Conservation (phyloP, 2,329 filamentous ascomycete genomes). For the Beauveria australis region DNA sequence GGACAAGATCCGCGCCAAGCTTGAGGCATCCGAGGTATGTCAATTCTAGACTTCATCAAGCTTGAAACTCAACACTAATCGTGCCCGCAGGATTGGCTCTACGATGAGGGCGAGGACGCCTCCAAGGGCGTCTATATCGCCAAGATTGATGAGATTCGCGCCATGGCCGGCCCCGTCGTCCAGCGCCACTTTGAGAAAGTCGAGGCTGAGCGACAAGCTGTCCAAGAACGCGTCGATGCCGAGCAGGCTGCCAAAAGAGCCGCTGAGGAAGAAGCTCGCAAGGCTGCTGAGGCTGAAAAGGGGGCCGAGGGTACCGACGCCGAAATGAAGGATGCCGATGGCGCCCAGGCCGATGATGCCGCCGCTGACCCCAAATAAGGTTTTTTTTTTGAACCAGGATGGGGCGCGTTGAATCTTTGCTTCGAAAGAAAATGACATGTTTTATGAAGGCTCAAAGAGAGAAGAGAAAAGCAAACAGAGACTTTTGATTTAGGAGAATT, state of each 20-base stretch:
- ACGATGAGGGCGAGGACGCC: constrained; percentile 92
- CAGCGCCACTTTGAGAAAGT: constrained; percentile 95
- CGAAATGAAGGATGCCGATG: constrained; percentile 57
- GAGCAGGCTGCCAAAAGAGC: constrained; percentile 69
- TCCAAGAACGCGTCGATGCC: constrained; percentile 69
- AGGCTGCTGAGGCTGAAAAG: constrained; percentile 45
- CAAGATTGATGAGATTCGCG: constrained; percentile 93
- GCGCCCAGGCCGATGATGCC: constrained; percentile 37
- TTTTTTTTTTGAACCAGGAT: background rate
- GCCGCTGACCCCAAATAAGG: constrained; percentile 28
- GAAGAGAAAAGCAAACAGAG: constrained; percentile 13
- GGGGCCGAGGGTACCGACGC: constrained; percentile 44
- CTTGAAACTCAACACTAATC: background rate
- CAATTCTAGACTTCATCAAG: background rate
- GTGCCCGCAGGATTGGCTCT: constrained; percentile 80
- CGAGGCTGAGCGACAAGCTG: constrained; percentile 73
- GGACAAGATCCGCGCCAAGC: constrained; percentile 72
- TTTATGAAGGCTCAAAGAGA: constrained; percentile 14
- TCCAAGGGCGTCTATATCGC: constrained; percentile 88
- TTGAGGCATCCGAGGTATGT: constrained; percentile 78
- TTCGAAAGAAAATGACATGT: constrained; percentile 12
- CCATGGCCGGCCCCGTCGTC: constrained; percentile 81
- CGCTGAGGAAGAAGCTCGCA: constrained; percentile 46
- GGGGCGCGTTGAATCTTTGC: background rate
- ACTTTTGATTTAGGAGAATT: constrained; percentile 4